A percentile compares a stretch with the other conserved stretches of the same genome.
These are phyloP conservation scores for Ploettnerulaceae sp. DNA, from an alignment of 2,329 filamentous ascomycete species.

Conservation along the genomic window DNA sequence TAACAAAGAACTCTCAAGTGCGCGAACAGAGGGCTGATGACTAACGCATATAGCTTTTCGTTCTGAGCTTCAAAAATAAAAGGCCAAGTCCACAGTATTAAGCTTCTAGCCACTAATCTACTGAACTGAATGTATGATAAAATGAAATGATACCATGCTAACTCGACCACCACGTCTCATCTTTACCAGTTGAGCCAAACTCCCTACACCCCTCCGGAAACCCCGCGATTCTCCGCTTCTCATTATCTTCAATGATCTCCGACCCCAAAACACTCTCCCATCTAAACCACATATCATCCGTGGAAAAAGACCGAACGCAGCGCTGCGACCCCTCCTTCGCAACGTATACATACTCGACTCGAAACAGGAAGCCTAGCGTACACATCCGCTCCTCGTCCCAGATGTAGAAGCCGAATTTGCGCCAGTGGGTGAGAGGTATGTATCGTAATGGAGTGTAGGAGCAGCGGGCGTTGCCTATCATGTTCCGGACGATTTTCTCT, in stretches of 20 bases:
- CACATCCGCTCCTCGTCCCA: constrained; percentile 1
- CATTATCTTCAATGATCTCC: neutral
- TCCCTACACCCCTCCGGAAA: neutral
- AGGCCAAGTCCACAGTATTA: too few species aligned
- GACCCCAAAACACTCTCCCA: neutral
- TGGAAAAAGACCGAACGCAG: neutral
- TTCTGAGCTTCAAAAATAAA: too few species aligned
- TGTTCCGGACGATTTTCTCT: neutral
- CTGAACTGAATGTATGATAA: too few species aligned
- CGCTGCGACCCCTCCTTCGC: neutral
- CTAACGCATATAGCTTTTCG: too few species aligned
- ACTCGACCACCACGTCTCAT: neutral
- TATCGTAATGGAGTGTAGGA: neutral
- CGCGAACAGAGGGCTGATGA: too few species aligned
- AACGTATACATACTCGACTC: neutral
- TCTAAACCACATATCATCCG: neutral
- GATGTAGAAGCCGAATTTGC: neutral
- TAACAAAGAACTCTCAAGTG: too few species aligned
- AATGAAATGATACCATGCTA: neutral
- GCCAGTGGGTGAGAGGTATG: neutral
- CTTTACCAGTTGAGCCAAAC: neutral
- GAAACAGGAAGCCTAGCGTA: neutral
- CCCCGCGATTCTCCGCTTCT: neutral
- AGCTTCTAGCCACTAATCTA: too few species aligned
- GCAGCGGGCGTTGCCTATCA: neutral